phyloP scores from a whole-genome alignment of 495 filamentous ascomycete genomes.

The Lepidopterella palustris region DNA sequence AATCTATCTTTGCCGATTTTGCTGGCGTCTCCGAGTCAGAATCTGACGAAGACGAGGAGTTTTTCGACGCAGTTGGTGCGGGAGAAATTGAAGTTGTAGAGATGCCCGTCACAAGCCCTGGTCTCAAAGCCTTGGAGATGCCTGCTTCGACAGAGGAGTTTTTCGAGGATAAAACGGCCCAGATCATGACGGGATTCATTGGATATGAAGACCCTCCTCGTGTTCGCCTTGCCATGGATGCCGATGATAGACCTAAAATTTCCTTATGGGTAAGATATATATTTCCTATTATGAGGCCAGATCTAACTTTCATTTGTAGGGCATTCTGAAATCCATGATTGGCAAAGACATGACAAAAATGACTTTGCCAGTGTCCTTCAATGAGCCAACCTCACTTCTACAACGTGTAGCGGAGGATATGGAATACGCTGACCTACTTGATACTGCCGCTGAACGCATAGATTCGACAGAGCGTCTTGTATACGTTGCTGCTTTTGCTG shows the following conservation, averaged over 20 bases:
- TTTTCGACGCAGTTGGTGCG: constrained; percentile 94
- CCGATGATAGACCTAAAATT: constrained; percentile 87
- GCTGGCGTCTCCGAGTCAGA: constrained; percentile 52
- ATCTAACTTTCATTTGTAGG: constrained; percentile 48
- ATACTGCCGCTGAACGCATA: constrained; percentile 75
- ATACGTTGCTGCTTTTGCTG: constrained; percentile 94
- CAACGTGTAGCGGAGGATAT: constrained; percentile 95
- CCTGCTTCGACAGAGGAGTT: constrained; percentile 39
- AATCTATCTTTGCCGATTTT: constrained; percentile 49
- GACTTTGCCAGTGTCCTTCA: constrained; percentile 97
- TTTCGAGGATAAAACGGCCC: constrained; percentile 44
- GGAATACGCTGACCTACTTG: constrained; percentile 91
- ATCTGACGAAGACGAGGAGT: constrained; percentile 83
- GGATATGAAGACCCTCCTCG: constrained; percentile 88
- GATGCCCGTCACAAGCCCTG: constrained; percentile 41
- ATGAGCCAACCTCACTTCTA: constrained; percentile 95
- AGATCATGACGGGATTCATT: constrained; percentile 70
- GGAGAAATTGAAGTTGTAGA: constrained; percentile 77
- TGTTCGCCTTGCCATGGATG: constrained; percentile 75
- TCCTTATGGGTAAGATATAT: constrained; percentile 76
- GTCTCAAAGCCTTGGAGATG: constrained; percentile 34
- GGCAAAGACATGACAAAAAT: constrained; percentile 99
- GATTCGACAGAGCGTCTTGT: constrained; percentile 89
- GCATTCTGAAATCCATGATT: constrained; percentile 98
- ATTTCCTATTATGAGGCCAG: not conserved